phyloP scores from a whole-genome alignment of 2,329 filamentous ascomycete genomes.

The Colletotrichum sp. region DNA sequence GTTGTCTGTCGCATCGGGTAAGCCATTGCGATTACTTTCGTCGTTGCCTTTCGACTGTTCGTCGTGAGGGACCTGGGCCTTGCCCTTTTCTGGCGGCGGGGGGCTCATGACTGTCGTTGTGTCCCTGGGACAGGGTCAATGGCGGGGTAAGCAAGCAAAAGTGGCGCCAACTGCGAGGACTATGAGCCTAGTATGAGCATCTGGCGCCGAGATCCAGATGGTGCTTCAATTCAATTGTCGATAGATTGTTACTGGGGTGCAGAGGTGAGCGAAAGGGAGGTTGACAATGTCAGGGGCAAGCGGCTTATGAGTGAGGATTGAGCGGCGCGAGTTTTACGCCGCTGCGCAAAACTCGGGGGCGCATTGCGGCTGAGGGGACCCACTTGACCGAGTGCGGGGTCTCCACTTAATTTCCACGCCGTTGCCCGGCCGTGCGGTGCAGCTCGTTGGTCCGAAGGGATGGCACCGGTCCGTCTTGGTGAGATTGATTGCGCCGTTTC shows the following conservation, averaged over 20 bases:
- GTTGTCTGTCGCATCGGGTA: background rate
- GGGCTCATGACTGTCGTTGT: background rate
- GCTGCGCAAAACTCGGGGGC: constrained; percentile 12
- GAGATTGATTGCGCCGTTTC: background rate
- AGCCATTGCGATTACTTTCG: background rate
- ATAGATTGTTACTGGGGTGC: background rate
- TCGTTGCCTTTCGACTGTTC: background rate
- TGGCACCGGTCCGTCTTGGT: background rate
- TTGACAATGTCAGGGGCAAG: background rate
- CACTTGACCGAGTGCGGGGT: background rate
- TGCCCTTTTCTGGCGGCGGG: background rate
- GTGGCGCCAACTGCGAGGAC: background rate
- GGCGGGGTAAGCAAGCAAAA: background rate
- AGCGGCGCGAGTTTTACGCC: constrained; percentile 2
- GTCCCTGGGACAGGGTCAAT: background rate
- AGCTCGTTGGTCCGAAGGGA: background rate
- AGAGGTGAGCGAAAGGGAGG: background rate
- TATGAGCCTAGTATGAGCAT: background rate
- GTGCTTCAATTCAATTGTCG: no score
- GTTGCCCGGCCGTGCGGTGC: background rate
- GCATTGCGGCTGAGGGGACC: background rate
- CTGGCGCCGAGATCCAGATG: background rate
- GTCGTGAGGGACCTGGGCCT: background rate
- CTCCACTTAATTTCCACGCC: background rate
- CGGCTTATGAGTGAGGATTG: background rate